Evolutionary conservation across 495 filamentous ascomycete species (phyloP).

Genomic region (Beverwykella pulmonaria): DNA sequence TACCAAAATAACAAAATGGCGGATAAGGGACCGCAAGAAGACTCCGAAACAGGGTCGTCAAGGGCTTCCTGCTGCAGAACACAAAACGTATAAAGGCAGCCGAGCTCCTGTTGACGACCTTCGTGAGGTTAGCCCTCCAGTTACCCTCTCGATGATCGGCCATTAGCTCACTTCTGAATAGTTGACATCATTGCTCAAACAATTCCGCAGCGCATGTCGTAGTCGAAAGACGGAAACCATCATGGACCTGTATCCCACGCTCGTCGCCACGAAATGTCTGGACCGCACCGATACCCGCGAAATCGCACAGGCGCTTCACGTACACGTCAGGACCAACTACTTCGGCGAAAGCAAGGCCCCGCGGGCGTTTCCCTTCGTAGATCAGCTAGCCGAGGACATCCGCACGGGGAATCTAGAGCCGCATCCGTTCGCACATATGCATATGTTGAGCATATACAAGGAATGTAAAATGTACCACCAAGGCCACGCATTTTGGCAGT

Average conservation of each 20-base stretch:
- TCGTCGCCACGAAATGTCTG: neutral
- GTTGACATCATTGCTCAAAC: neutral
- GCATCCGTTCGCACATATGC: slow-evolving; percentile 48
- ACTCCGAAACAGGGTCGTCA: neutral
- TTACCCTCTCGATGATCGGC: neutral
- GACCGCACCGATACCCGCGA: slow-evolving; percentile 8
- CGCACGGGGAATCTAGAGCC: slow-evolving; percentile 41
- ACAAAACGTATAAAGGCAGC: neutral
- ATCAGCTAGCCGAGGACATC: slow-evolving; percentile 45
- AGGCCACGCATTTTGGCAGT: slow-evolving; percentile 52
- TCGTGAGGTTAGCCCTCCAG: neutral
- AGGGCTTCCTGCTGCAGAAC: neutral
- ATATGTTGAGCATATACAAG: slow-evolving; percentile 53
- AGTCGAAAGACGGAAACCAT: neutral
- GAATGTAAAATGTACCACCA: slow-evolving; percentile 45
- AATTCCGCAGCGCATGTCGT: neutral
- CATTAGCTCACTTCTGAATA: neutral
- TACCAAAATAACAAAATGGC: neutral
- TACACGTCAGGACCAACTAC: neutral
- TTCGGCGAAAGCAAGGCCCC: neutral
- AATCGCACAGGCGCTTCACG: slow-evolving; percentile 28
- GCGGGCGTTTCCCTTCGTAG: slow-evolving; percentile 30
- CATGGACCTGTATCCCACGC: slow-evolving; percentile 20
- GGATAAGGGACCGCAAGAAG: neutral
- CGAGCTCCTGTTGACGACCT: neutral